These are phyloP conservation scores for Saccharomycopsis hybrid DNA, from an alignment of 1,139 yeast genomes.

Conservation along the genomic window DNA sequence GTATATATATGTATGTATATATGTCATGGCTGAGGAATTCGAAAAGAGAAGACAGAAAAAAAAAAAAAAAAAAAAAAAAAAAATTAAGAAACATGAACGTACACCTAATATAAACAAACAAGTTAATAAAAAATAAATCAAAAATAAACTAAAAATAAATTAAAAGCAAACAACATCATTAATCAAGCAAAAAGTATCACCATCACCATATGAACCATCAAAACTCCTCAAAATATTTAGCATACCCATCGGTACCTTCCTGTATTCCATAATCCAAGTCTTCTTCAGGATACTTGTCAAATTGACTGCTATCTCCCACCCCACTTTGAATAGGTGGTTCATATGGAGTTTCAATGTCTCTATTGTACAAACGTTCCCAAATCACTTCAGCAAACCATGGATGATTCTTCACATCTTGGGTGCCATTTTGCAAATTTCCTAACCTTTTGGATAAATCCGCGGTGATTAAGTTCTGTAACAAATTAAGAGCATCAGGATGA, in stretches of 20 bases:
- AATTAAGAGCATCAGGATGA: slow-evolving; percentile 78
- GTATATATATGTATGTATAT: too few species aligned
- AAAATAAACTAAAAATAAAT: too few species aligned
- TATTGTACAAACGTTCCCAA: slow-evolving; percentile 83
- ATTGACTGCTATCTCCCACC: slow-evolving; percentile 90
- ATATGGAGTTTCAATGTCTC: slow-evolving; percentile 94
- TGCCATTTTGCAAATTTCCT: slow-evolving; percentile 87
- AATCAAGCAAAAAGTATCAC: too few species aligned
- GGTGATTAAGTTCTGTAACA: slow-evolving; percentile 72
- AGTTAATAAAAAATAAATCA: too few species aligned
- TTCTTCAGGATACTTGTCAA: slow-evolving; percentile 93
- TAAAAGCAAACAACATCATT: too few species aligned
- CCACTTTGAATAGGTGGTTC: slow-evolving; percentile 98
- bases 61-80: too few species aligned
- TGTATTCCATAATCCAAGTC: slow-evolving; percentile 72
- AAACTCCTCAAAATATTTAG: slow-evolving; percentile 68
- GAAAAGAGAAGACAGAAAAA: too few species aligned
- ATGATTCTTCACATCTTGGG: slow-evolving; percentile 81
- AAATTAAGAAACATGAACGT: too few species aligned
- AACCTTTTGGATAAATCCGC: slow-evolving; percentile 82
- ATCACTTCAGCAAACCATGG: slow-evolving; percentile 94
- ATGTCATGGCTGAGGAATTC: too few species aligned
- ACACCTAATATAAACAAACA: too few species aligned
- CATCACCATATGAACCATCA: too few species aligned
- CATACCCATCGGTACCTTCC: slow-evolving; percentile 75